Evolutionary conservation across 352 stramenopile species (phyloP).

Genomic region (Thalassiosira ordinaria): DNA sequence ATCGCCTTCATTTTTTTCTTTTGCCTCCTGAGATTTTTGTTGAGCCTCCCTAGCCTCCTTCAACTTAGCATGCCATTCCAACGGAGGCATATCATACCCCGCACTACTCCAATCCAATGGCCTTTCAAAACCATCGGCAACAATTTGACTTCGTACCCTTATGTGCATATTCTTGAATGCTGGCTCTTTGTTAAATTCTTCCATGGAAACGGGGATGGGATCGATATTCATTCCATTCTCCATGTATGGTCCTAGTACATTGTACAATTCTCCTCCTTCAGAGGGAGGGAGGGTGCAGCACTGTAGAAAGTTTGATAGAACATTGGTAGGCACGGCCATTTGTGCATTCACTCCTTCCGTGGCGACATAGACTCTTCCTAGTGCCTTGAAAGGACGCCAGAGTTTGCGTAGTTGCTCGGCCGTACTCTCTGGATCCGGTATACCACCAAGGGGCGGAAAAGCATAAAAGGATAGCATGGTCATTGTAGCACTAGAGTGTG

Average conservation of each 20-base stretch:
- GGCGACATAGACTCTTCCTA: constrained; percentile 91
- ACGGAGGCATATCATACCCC: constrained; percentile 85
- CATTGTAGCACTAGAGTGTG: constrained; percentile 65
- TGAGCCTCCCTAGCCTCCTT: constrained; percentile 65
- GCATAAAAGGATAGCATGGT: constrained; percentile 86
- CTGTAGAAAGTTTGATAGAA: constrained; percentile 84
- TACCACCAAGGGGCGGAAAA: constrained; percentile 71
- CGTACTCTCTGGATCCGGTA: constrained; percentile 74
- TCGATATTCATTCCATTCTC: constrained; percentile 87
- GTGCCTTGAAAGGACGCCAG: constrained; percentile 77
- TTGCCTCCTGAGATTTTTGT: constrained; percentile 15
- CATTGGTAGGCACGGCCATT: constrained; percentile 90
- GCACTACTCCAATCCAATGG: constrained; percentile 81
- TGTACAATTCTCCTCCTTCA: constrained; percentile 28
- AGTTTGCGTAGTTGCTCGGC: constrained; percentile 59
- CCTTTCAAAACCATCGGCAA: constrained; percentile 88
- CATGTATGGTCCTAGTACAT: constrained; percentile 79
- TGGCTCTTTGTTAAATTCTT: constrained; percentile 80
- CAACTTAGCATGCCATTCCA: constrained; percentile 87
- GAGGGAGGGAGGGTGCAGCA: constrained; percentile 80
- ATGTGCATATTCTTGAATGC: constrained; percentile 89
- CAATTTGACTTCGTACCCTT: constrained; percentile 89
- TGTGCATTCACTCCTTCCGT: constrained; percentile 94
- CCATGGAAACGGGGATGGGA: constrained; percentile 68
- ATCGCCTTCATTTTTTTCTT: constrained; percentile 60